Conservation (phyloP, 2,329 filamentous ascomycete genomes). For the Ophiostoma sp. region DNA sequence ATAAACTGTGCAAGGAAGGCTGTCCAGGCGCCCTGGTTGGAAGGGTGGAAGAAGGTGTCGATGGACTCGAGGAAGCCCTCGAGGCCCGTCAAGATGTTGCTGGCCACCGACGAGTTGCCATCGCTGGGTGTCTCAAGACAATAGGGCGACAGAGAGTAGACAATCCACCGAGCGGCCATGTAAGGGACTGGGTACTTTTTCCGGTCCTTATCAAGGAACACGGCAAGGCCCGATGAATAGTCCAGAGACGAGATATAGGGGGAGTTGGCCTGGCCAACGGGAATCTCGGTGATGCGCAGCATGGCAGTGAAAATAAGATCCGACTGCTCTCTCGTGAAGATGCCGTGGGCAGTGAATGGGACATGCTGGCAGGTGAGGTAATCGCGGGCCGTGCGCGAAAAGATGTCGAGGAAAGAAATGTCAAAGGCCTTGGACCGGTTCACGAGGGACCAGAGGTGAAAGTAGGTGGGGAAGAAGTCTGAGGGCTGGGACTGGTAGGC, state of each 20-base stretch:
- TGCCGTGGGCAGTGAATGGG: constrained; percentile 77
- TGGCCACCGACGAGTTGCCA: constrained; percentile 38
- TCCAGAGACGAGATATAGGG: constrained; percentile 81
- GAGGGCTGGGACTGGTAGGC: constrained; percentile 75
- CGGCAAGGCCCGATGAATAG: constrained; percentile 71
- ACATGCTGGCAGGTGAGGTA: constrained; percentile 69
- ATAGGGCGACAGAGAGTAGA: constrained; percentile 84
- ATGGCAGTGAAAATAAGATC: constrained; percentile 89
- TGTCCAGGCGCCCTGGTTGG: constrained; percentile 90
- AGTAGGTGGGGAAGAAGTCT: constrained; percentile 86
- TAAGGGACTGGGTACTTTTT: constrained; percentile 90
- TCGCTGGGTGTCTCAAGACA: constrained; percentile 55
- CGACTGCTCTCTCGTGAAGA: constrained; percentile 89
- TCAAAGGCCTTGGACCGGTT: constrained; percentile 86
- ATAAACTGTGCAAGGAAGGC: constrained; percentile 83
- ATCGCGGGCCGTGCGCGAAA: constrained; percentile 82
- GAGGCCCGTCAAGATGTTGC: constrained; percentile 76
- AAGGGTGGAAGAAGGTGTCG: constrained; percentile 98
- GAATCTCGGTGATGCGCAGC: constrained; percentile 84
- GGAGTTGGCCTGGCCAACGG: constrained; percentile 90
- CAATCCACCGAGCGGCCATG: constrained; percentile 86
- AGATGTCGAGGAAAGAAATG: constrained; percentile 78
- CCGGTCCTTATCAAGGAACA: constrained; percentile 85
- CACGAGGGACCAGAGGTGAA: constrained; percentile 92
- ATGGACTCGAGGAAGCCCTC: constrained; percentile 91